Conservation (phyloP, 306 rosid species). For the Clitoria ternatea region DNA sequence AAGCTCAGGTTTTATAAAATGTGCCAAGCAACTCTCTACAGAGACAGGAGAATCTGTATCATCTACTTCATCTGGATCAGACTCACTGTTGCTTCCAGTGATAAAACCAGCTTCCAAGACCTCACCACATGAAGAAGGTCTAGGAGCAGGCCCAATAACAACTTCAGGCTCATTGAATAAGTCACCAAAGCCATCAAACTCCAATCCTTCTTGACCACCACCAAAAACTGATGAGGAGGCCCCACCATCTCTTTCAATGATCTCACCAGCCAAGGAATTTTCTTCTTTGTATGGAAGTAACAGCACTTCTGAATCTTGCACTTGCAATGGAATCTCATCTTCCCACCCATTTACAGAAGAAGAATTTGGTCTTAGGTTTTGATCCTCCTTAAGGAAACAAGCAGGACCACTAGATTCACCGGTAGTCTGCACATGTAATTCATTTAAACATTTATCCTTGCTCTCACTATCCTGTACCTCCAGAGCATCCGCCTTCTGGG, state of each 20-base stretch:
- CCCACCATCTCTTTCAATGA: slow-evolving; percentile 46
- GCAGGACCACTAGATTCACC: slow-evolving; percentile 42
- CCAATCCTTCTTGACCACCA: slow-evolving; percentile 51
- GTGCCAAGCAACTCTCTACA: slow-evolving; percentile 82
- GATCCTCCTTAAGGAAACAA: slow-evolving; percentile 25
- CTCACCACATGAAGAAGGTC: slow-evolving; percentile 53
- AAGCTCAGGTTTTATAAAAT: slow-evolving; percentile 88
- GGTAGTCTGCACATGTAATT: slow-evolving; percentile 29
- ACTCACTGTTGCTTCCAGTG: slow-evolving; percentile 56
- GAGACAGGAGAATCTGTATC: slow-evolving; percentile 82
- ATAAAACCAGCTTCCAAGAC: slow-evolving; percentile 45
- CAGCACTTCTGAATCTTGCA: slow-evolving; percentile 64
- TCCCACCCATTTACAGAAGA: slow-evolving; percentile 54
- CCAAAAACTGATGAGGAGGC: slow-evolving; percentile 55
- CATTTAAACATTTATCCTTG: slow-evolving; percentile 32
- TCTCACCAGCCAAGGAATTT: slow-evolving; percentile 38
- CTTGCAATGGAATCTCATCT: slow-evolving; percentile 71
- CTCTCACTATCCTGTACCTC: slow-evolving; percentile 37
- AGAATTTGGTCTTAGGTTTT: slow-evolving; percentile 30
- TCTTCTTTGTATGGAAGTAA: slow-evolving; percentile 80
- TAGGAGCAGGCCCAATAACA: slow-evolving; percentile 56
- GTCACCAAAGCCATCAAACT: slow-evolving; percentile 79
- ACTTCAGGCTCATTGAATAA: slow-evolving; percentile 85
- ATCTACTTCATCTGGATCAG: slow-evolving; percentile 98
- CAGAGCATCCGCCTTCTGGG: slow-evolving; percentile 33